Evolutionary conservation across 768 basidiomycete species (phyloP).

Genomic region (Hygrophoropsis aurantiaca): DNA sequence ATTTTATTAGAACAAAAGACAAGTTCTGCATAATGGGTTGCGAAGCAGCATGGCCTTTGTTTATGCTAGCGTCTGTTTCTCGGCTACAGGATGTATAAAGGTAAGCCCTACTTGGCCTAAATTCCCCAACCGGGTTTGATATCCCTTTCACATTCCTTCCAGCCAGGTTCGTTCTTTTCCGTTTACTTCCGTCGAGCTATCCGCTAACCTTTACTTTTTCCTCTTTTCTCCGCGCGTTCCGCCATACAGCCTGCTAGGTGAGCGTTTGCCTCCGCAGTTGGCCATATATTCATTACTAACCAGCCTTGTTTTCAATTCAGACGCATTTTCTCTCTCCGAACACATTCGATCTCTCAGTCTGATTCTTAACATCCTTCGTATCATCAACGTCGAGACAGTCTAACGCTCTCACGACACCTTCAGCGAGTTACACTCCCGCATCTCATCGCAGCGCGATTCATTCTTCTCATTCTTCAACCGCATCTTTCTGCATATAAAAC

Average conservation of each 20-base stretch:
- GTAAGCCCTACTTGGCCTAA: not conserved
- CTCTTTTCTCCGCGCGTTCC: not conserved
- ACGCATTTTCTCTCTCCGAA: conserved; percentile 8
- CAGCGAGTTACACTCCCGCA: conserved; percentile 22
- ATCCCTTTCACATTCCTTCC: conserved; percentile 15
- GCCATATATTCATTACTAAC: not conserved
- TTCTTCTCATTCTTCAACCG: conserved; percentile 19
- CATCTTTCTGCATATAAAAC: conserved; percentile 1
- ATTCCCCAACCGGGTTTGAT: conserved; percentile 32
- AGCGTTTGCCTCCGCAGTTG: conserved; percentile 1
- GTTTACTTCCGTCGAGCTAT: not conserved
- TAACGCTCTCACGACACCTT: conserved; percentile 26
- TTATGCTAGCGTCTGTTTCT: conserved; percentile 3
- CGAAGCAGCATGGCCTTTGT: conserved; percentile 15
- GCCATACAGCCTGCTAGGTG: conserved; percentile 26
- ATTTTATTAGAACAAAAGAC: not conserved
- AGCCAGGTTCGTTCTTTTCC: conserved; percentile 26
- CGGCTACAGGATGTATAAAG: conserved; percentile 23
- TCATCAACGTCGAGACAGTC: conserved; percentile 6
- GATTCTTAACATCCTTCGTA: conserved; percentile 22
- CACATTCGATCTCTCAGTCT: conserved; percentile 22
- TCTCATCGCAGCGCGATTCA: conserved; percentile 32
- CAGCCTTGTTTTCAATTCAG: conserved; percentile 2
- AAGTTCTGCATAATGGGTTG: too few species aligned
- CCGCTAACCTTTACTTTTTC: conserved; percentile 11